Evolutionary conservation across 257 asterid genomes (phyloP).

Genomic region (Gardenia jasminoides): DNA sequence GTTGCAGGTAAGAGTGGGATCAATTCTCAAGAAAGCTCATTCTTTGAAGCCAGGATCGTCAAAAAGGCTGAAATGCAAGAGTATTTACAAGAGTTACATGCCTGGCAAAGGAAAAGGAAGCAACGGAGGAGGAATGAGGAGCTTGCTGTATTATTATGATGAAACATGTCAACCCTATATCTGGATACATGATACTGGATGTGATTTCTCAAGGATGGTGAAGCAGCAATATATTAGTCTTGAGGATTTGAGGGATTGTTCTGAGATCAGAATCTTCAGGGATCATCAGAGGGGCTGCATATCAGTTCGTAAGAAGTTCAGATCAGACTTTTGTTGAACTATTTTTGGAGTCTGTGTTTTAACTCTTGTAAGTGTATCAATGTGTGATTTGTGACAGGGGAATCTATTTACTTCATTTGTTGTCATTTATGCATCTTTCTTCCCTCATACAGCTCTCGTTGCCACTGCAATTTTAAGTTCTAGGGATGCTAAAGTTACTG

Average conservation of each 20-base stretch:
- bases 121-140: conserved; percentile 46
- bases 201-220: conserved; percentile 77
- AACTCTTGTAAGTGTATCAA: neutral
- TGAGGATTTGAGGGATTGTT: conserved; percentile 72
- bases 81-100: conserved; percentile 72
- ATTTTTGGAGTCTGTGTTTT: neutral
- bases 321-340: conserved; percentile 61
- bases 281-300: conserved; percentile 78
- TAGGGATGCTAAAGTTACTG: neutral
- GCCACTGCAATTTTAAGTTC: neutral
- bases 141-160: conserved; percentile 68
- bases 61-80: conserved; percentile 67
- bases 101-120: conserved; percentile 48
- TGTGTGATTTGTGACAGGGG: neutral
- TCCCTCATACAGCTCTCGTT: neutral
- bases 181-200: conserved; percentile 75
- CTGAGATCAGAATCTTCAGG: conserved; percentile 69
- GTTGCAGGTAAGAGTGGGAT: conserved; percentile 76
- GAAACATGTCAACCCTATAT: conserved; percentile 87
- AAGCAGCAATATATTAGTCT: conserved; percentile 85
- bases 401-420: neutral
- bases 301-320: conserved; percentile 60
- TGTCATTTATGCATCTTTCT: neutral
- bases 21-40: conserved; percentile 67
- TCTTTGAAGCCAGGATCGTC: conserved; percentile 76